Conservation (phyloP, 371 early-diverging fungal genomes). For the Apophysomyces variabilis region DNA sequence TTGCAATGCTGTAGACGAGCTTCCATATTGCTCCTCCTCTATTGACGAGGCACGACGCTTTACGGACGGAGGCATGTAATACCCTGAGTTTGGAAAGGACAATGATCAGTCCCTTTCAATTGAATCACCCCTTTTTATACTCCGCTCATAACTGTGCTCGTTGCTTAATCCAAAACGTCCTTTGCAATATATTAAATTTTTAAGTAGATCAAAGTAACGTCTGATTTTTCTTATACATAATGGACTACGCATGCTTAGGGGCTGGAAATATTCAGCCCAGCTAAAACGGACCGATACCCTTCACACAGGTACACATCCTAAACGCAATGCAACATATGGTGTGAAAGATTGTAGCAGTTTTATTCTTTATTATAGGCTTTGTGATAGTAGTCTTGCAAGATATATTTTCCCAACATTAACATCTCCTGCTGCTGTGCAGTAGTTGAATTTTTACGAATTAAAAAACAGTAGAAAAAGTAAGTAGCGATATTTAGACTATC, state of each 20-base stretch:
- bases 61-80: constrained; percentile 6
- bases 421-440: neutral
- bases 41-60: neutral
- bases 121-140: no score
- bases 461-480: neutral
- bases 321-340: no score
- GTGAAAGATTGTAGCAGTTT: neutral
- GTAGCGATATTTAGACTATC: neutral
- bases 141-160: no score
- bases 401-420: neutral
- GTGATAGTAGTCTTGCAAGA: neutral
- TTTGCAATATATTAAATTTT: no score
- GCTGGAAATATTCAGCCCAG: no score
- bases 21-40: neutral
- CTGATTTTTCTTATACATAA: no score
- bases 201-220: no score
- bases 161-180: no score
- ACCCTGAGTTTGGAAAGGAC: neutral
- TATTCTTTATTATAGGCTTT: neutral
- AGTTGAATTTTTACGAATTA: neutral
- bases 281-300: no score
- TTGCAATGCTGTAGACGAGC: neutral
- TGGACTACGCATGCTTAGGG: no score
- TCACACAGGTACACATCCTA: no score
- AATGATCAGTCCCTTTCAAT: no score